Evolutionary conservation across 192 early-diverging fungal species (phyloP), one percentile per base, ranked within the genome.

Genomic region (Dimargaris cristalligena): DNA sequence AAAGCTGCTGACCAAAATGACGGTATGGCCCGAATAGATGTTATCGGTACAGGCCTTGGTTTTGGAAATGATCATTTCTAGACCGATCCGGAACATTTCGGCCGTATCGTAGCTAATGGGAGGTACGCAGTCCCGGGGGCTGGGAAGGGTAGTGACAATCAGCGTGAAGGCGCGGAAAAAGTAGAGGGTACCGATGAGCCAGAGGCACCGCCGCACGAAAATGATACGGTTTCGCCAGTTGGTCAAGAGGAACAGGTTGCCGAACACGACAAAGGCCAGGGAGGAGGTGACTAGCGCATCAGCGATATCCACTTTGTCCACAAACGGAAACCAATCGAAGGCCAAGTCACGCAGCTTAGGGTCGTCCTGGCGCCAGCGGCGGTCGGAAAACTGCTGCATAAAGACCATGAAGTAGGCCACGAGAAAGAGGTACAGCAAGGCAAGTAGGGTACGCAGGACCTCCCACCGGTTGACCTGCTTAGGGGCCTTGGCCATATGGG

Each of bases 21-120:
- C 68, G 4, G 80, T 80, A 61, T 82, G 80, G 14, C 80, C 80
- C 0, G 78, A 80, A 45, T 76, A 82, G 13, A 82, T 73, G 63
- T 78, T 78, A 68, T 82, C 76, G 2, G 78, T 78, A 62, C 80
- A 82, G 49, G 75, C 70, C 44, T 75, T 69, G 16, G 67, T 68
- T 1, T 67, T 61, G 1, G 76, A 74, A 10, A 70, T 72, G 47
- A 82, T 57, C 14, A 76, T 75, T 11, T 74, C 63, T 0, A 72
- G 68, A 22, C 72, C 67, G 28, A 73, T 68, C 30, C 55, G 47
- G 31, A 80, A 69, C 0, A 74, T 67, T 13, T 78, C 63, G 11
- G 75, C 60, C 6, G 54, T 38, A 23, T 57, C 33, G 14, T 75
- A 71, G 11, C 34, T 52, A 22, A 74, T 75, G 34, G 55, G 4